Base-by-base conservation (phyloP, 1,139 yeast genomes). In the Diutina sp. region DNA sequence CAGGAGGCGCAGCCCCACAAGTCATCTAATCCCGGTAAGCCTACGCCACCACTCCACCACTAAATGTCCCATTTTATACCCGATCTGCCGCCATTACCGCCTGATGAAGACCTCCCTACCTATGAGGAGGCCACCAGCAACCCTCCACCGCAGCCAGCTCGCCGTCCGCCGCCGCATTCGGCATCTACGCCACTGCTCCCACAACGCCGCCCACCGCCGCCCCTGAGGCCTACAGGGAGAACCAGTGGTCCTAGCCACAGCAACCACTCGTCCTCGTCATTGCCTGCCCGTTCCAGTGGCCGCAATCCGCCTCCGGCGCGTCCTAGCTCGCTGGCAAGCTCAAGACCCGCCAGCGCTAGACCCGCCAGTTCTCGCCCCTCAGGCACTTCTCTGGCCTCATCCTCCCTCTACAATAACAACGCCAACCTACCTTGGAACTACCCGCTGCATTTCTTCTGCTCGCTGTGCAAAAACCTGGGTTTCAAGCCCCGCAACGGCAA, bases 351-450 rank as follows among this genome's bases (percentile, higher is more conserved):
- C 25, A 21, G 25, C 4, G 25, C 4, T 4, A 3, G 25, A 21
- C 25, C 25, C 25, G 3, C 25, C 25, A 21, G 25, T 21, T 21
- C 25, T 21, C 25, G 25, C 25, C 4, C 25, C 25, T 21, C 25
- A 21, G 25, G 25, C 25, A 21, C 25, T 21, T 35, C 14, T 35
- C 41, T 11, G 46, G 62, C 46, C 48, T 58, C 25, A 38, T 57
- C 48, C 21, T 51, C 44, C n/a, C 57, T 59, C 18, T 65, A 65
- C 59, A 59, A 63, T 14, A 60, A 59, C 55, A 67, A 66, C 58
- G 47, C 61, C 6, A 16, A 64, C 16, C 71, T 86, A 4, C 95
- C 95, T 0, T 87, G 89, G 78, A 56, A 60, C 46, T 76, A 64
- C 59, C 76, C 79, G 2, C 63, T 65, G 25, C 74, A 77, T 1